Evolutionary conservation across 1,284 basidiomycete species (phyloP).

Genomic region (Boletus sp.): DNA sequence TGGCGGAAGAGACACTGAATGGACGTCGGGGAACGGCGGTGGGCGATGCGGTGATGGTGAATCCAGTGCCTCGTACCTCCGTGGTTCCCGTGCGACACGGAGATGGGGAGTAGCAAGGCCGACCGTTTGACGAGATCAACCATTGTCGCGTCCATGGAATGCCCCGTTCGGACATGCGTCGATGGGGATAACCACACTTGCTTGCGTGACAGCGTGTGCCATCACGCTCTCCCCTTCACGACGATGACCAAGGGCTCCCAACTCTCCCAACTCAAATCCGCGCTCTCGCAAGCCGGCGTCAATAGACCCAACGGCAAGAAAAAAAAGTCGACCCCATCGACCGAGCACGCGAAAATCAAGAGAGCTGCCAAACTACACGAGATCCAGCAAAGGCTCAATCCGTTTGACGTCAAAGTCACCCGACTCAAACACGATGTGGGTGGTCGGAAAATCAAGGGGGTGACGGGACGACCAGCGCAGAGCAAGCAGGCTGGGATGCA

Average conservation of each 20-base stretch:
- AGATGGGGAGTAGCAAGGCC: no score
- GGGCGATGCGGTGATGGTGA: no score
- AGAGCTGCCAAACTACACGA: constrained; percentile 80
- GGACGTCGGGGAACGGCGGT: no score
- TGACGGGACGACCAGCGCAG: constrained; percentile 78
- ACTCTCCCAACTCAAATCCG: constrained; percentile 85
- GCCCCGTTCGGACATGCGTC: no score
- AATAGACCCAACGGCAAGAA: constrained; percentile 70
- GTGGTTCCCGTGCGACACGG: no score
- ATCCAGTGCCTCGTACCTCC: no score
- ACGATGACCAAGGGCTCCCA: constrained; percentile 76
- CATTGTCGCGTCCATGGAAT: no score
- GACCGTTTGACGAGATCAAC: no score
- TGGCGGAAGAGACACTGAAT: not conserved
- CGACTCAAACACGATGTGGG: constrained; percentile 93
- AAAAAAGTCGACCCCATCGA: constrained; percentile 56
- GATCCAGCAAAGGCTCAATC: constrained; percentile 87
- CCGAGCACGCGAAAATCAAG: constrained; percentile 80
- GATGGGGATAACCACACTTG: not conserved
- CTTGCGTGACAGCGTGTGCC: constrained; percentile 1
- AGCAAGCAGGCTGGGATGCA: constrained; percentile 91
- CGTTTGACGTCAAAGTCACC: constrained; percentile 92
- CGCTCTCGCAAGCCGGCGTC: constrained; percentile 78
- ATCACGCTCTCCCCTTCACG: constrained; percentile 10
- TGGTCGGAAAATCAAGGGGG: constrained; percentile 85